Evolutionary conservation across 129 eudicot genomes (phyloP), one percentile per base, ranked within the genome.

Genomic region (Chrysanthemum lavandulifolium): DNA sequence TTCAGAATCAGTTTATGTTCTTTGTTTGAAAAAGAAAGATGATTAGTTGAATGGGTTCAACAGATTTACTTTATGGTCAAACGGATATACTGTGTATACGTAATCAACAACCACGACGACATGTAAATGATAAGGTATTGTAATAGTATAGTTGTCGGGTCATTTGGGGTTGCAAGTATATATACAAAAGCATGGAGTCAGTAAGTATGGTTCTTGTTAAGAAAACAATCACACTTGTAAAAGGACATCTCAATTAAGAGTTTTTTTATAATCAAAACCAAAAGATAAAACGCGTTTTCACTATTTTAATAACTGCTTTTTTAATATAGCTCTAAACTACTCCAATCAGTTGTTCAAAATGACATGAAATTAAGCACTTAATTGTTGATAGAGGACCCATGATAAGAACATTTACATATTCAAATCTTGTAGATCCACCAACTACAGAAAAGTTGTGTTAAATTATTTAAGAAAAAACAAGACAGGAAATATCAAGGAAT

Each of bases 311-410:
- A 71, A 33, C 67, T 43, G 25, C 47, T 40, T 40, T 51, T 65
- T 71, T 31, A 36, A 29, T 71, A 51, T 31, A 55, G 29, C 18
- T 75, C 48, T 75, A 65, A 69, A 66, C 82, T 72, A 71, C 82
- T 71, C 73, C 82, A 78, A 78, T 78, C 82, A 78, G 73, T 33
- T 70, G 11, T 69, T 54, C 51, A 57, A 67, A 76, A 53, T 52
- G 48, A 25, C 79, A 27, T 9, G 67, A 57, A 62, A 69, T 61
- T 51, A 50, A 51, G 23, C 51, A 61, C 53, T 67, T 25, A 69
- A 51, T 33, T 48, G 64, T 68, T 61, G 31, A 69, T 69, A 12
- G 50, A 70, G 76, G 82, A 78, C 82, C 82, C 82, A 78, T 63
- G 67, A 70, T 47, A 61, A 49, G 52, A 18, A 61, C 81, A 33